Evolutionary conservation across 345 rosid genomes (phyloP).

Genomic region (Chamaenerion angustifolium): DNA sequence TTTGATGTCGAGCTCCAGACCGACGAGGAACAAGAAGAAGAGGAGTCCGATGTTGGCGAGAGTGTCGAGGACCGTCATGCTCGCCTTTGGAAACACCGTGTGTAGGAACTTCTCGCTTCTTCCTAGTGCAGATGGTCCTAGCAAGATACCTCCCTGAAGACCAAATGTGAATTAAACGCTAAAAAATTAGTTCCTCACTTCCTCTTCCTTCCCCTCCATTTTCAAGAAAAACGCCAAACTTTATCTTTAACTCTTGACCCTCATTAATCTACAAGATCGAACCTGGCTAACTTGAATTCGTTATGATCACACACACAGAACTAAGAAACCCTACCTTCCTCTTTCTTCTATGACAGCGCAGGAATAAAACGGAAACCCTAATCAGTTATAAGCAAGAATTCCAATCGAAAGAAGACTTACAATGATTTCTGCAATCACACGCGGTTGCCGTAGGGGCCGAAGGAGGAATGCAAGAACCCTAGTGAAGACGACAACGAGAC

Average conservation of each 20-base stretch:
- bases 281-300: too few species aligned
- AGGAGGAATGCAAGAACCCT: constrained; percentile 42
- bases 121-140: constrained; percentile 80
- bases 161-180: not conserved
- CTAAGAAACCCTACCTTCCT: too few species aligned
- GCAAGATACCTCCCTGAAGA: constrained; percentile 67
- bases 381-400: not conserved
- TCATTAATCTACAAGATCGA: too few species aligned
- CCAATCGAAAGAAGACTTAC: constrained; percentile 21
- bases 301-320: too few species aligned
- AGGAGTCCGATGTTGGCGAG: constrained; percentile 63
- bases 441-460: constrained; percentile 55
- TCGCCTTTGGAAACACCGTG: constrained; percentile 32
- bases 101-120: constrained; percentile 33
- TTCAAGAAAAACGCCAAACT: too few species aligned
- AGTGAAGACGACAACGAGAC: constrained; percentile 46
- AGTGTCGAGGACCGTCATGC: constrained; percentile 69
- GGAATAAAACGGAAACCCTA: not conserved
- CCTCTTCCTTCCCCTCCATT: not conserved
- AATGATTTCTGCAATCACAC: constrained; percentile 74
- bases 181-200: not conserved
- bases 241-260: too few species aligned
- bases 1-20: constrained; percentile 58
- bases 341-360: too few species aligned
- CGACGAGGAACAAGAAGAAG: constrained; percentile 68